Base-by-base conservation (phyloP, 129 eudicot genomes). In the Tagetes erecta region DNA sequence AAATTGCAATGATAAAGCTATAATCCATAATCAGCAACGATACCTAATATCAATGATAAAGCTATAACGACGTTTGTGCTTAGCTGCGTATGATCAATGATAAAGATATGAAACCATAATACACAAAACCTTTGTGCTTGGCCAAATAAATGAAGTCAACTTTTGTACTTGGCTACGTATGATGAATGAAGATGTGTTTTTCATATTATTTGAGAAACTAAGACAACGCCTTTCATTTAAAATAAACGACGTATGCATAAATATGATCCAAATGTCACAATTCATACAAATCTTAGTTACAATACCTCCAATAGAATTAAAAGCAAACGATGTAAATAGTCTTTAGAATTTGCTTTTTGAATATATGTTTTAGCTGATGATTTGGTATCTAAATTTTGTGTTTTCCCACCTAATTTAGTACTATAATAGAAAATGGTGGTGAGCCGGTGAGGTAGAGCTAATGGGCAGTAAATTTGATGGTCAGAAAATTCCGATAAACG, bases 381-480 rank as follows among this genome's bases (percentile, higher is more conserved):
- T 4, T 30, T 47, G 11, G 2, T 8, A 40, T 27, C 20, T 31
- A 40, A 71, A 8, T 38, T 70, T 47, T 34, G 62, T 51, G 39
- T 33, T 36, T 52, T 38, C 6, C n/a, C 5, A 20, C 39, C 53
- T 37, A 13, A 58, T 55, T 39, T 58, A 35, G 10, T 46, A 46
- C 57, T 11, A 8, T 13, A 42, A 41, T 20, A 47, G 38, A 44
- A 63, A 64, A 63, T 34, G 44, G 3, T 41, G 42, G 11, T 69
- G 5, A 6, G 44, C 1, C 31, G 42, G 11, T 69, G 5, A 6
- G 71, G 31, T 57, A 33, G 42, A 37, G 9, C 45, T 60, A 62
- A 41, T 59, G 84, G 76, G 77, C 73, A 77, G 73, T 75, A 77
- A 75, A 81, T 75, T 80, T 75, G 68, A 80, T 49, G 65, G 53